Percentiles rank a stretch among this genome's conserved stretches.
Evolutionary conservation across 495 filamentous ascomycete genomes (phyloP).

Genomic region (Penicillium silybi): DNA sequence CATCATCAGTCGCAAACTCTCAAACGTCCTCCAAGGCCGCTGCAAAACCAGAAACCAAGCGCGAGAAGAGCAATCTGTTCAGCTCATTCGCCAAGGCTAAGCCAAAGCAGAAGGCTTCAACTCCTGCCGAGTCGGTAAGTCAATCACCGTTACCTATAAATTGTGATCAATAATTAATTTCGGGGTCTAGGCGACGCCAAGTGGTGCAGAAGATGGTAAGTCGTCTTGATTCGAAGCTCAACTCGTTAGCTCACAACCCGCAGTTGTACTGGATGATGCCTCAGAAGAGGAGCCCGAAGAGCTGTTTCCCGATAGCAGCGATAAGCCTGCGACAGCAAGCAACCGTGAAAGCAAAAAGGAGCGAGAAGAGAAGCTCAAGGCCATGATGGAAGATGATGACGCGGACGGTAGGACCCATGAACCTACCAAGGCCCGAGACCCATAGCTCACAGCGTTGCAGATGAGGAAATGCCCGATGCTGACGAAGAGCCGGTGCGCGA

Average conservation of each 20-base stretch:
- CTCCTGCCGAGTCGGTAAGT: conserved; percentile 41
- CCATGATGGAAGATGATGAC: conserved; percentile 88
- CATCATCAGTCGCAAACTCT: conserved; percentile 19
- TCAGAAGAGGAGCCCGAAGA: conserved; percentile 74
- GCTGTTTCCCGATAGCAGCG: conserved; percentile 45
- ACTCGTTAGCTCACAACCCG: conserved; percentile 13
- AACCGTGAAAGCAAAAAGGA: conserved; percentile 60
- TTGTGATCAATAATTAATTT: not conserved
- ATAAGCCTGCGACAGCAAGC: conserved; percentile 25
- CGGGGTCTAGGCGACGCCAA: conserved; percentile 19
- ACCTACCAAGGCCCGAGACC: not conserved
- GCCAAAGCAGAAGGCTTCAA: conserved; percentile 53
- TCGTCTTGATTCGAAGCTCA: not conserved
- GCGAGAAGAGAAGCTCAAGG: conserved; percentile 65
- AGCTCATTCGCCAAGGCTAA: conserved; percentile 82
- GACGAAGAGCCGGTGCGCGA: conserved; percentile 46
- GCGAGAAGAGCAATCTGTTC: conserved; percentile 65
- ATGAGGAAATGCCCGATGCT: conserved; percentile 49
- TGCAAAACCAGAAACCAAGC: conserved; percentile 48
- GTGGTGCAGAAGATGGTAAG: conserved; percentile 53
- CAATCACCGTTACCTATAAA: not conserved
- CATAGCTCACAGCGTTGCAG: conserved; percentile 13
- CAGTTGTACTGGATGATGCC: conserved; percentile 49
- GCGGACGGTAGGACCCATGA: conserved; percentile 18
- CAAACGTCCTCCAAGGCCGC: conserved; percentile 32